Percentiles rank a stretch among this genome's conserved stretches.
Evolutionary conservation across 805 yeast species (phyloP).

Genomic region (Yarrowia divulgata): DNA sequence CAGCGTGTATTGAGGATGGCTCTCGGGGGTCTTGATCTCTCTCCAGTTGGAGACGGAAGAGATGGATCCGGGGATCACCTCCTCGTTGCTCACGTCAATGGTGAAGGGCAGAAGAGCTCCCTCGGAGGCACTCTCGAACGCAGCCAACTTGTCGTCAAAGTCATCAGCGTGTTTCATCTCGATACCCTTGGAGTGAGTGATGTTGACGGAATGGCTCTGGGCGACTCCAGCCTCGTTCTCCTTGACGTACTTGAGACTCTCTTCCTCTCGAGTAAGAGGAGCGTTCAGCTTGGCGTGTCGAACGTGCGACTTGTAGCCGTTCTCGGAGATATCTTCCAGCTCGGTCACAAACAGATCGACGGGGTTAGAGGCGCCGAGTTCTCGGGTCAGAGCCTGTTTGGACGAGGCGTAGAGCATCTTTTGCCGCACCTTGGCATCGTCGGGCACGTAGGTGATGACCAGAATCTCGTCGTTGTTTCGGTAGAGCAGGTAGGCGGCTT

Average conservation of each 20-base stretch:
- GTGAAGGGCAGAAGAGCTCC: slow-evolving; percentile 27
- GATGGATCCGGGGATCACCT: slow-evolving; percentile 16
- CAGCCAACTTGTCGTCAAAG: slow-evolving; percentile 13
- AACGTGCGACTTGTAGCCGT: slow-evolving; percentile 56
- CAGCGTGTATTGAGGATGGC: slow-evolving; percentile 38
- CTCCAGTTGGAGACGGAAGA: slow-evolving; percentile 22
- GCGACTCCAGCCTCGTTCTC: slow-evolving; percentile 33
- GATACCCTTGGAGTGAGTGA: slow-evolving; percentile 18
- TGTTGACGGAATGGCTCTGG: slow-evolving; percentile 30
- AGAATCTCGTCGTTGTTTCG: slow-evolving; percentile 49
- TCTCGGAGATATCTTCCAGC: slow-evolving; percentile 60
- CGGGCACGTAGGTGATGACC: slow-evolving; percentile 84
- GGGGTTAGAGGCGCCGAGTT: slow-evolving; percentile 67
- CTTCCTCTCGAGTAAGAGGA: slow-evolving; percentile 68
- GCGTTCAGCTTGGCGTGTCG: slow-evolving; percentile 53
- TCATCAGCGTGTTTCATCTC: slow-evolving; percentile 18
- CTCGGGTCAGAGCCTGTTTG: slow-evolving; percentile 74
- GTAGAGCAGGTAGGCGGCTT: slow-evolving; percentile 61
- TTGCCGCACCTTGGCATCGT: slow-evolving; percentile 74
- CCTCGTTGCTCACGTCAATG: slow-evolving; percentile 34
- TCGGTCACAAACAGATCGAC: slow-evolving; percentile 65
- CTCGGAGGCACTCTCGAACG: slow-evolving; percentile 19
- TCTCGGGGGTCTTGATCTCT: slow-evolving; percentile 33
- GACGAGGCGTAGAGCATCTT: slow-evolving; percentile 96
- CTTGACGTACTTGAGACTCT: slow-evolving; percentile 52